Percentiles rank a stretch among this genome's conserved stretches.
Evolutionary conservation across 257 asterid species (phyloP).

Genomic region (Eucommia ulmoides): DNA sequence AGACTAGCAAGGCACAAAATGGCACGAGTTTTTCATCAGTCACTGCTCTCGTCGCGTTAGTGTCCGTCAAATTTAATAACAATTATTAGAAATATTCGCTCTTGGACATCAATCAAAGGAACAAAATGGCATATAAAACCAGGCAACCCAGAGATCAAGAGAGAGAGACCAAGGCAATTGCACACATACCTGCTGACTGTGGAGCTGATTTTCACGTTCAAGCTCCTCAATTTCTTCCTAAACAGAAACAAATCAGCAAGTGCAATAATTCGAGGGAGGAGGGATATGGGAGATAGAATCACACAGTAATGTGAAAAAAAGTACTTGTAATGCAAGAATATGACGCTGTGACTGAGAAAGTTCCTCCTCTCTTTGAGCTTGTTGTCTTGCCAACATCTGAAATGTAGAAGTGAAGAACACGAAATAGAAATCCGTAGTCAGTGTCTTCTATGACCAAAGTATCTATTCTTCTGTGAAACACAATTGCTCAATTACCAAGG

Average conservation of each 20-base stretch:
- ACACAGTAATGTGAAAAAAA: no score
- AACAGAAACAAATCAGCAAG: slow-evolving; percentile 15
- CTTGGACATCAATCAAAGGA: no score
- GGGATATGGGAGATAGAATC: slow-evolving; percentile 5
- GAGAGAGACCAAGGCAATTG: neutral
- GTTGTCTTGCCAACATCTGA: slow-evolving; percentile 98
- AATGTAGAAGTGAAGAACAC: no score
- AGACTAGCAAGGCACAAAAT: no score
- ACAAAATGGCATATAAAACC: neutral
- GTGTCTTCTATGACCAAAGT: neutral
- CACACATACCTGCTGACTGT: slow-evolving; percentile 71
- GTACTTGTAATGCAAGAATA: slow-evolving; percentile 91
- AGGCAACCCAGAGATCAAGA: neutral
- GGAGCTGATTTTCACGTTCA: slow-evolving; percentile 95
- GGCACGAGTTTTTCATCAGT: no score
- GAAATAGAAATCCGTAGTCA: no score
- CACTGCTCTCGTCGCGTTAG: no score
- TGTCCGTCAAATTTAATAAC: no score
- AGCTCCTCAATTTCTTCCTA: slow-evolving; percentile 99
- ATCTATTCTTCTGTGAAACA: neutral
- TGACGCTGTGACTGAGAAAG: slow-evolving; percentile 94
- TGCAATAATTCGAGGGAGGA: neutral
- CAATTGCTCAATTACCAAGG: neutral
- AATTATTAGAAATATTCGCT: no score
- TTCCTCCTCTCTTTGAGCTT: slow-evolving; percentile 99